phyloP scores from a whole-genome alignment of 2,329 filamentous ascomycete genomes.

The Blumeria graminis region DNA sequence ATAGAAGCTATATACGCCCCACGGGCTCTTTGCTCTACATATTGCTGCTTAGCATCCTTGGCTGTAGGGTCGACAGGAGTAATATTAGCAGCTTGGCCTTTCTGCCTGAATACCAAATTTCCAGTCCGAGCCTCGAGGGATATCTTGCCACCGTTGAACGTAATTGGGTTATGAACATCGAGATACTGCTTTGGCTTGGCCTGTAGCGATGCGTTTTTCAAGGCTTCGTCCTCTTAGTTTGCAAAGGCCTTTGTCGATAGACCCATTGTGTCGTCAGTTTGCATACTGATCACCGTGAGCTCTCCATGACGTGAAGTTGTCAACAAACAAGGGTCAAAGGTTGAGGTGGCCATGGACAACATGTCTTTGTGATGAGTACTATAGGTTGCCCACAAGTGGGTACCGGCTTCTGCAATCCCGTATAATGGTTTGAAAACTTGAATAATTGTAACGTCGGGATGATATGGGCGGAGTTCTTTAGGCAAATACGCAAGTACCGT shows the following conservation, averaged over 20 bases:
- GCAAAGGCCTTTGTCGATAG: background rate
- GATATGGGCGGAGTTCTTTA: background rate
- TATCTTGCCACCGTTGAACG: background rate
- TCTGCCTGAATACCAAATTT: background rate
- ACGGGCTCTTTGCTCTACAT: background rate
- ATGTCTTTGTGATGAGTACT: background rate
- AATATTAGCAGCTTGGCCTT: background rate
- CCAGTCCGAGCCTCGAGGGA: background rate
- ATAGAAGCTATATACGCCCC: background rate
- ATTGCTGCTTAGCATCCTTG: background rate
- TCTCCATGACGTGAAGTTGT: background rate
- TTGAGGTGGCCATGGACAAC: background rate
- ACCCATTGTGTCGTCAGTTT: constrained; percentile 1
- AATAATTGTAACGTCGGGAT: background rate
- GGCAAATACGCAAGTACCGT: background rate
- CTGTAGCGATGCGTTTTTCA: background rate
- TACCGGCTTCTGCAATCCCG: background rate
- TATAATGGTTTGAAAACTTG: constrained; percentile 1
- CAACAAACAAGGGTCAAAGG: constrained; percentile 1
- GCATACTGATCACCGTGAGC: background rate
- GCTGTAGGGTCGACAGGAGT: background rate
- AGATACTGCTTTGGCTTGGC: background rate
- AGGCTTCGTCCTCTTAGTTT: background rate
- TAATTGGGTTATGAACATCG: background rate
- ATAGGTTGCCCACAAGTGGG: constrained; percentile 1